These are phyloP conservation scores for Thraustochytrium sp. DNA, from an alignment of 352 stramenopile species.

Conservation along the genomic window DNA sequence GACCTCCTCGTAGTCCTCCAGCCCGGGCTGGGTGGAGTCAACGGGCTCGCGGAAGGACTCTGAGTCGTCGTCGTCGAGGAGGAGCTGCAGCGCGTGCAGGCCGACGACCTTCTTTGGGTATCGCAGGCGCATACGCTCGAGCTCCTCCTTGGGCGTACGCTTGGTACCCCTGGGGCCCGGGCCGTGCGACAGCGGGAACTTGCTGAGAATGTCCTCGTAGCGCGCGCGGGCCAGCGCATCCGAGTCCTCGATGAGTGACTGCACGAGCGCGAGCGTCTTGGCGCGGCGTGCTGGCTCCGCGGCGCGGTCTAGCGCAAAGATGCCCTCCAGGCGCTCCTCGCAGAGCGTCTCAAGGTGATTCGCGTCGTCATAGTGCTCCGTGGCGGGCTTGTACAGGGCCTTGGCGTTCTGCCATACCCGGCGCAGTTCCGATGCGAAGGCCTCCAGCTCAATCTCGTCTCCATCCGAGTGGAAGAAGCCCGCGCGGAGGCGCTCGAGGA, in stretches of 20 bases:
- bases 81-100: not conserved
- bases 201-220: not conserved
- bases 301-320: not conserved
- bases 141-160: not conserved
- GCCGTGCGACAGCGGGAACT: not conserved
- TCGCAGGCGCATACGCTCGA: not conserved
- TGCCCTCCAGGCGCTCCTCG: not conserved
- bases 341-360: not conserved
- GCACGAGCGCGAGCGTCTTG: not conserved
- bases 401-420: not conserved
- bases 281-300: not conserved
- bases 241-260: not conserved
- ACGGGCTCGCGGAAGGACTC: slow-evolving; percentile 13
- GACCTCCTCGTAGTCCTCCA: slow-evolving; percentile 11
- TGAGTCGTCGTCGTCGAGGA: not conserved
- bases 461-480: not conserved
- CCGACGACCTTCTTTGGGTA: slow-evolving; percentile 6
- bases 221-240: not conserved
- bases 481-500: not conserved
- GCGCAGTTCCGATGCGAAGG: not conserved
- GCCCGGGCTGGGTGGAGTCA: not conserved
- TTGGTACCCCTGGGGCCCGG: not conserved
- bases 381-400: not conserved
- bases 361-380: not conserved
- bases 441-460: not conserved